Percentiles rank a stretch among this genome's conserved stretches.
Conservation (phyloP, 2,329 filamentous ascomycete species). For the Colletotrichum viniferum region DNA sequence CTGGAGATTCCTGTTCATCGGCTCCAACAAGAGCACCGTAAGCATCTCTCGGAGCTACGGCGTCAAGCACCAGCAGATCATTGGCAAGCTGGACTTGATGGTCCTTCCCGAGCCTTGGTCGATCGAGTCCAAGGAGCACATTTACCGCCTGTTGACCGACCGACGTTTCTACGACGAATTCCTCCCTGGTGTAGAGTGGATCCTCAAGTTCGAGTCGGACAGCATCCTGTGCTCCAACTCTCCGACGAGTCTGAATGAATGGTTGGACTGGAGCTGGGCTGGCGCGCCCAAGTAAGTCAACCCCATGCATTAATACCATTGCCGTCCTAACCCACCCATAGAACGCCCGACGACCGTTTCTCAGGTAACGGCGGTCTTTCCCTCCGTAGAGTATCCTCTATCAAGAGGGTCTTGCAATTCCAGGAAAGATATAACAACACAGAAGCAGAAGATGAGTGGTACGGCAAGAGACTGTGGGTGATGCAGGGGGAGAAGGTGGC, state of each 20-base stretch:
- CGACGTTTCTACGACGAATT: slow-evolving; percentile 57
- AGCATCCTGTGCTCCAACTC: slow-evolving; percentile 62
- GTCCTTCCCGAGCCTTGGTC: slow-evolving; percentile 52
- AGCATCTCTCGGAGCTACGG: slow-evolving; percentile 49
- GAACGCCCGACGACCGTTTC: slow-evolving; percentile 46
- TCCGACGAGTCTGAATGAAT: slow-evolving; percentile 54
- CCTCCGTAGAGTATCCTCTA: slow-evolving; percentile 55
- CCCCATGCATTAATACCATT: background rate
- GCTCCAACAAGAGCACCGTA: slow-evolving; percentile 51
- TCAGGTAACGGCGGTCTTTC: slow-evolving; percentile 60
- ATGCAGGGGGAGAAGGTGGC: slow-evolving; percentile 55
- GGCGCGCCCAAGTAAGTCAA: slow-evolving; percentile 50
- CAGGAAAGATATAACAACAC: slow-evolving; percentile 55
- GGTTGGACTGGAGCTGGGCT: slow-evolving; percentile 59
- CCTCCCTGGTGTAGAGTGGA: slow-evolving; percentile 54
- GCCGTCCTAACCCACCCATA: slow-evolving; percentile 22
- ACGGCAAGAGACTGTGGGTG: slow-evolving; percentile 50
- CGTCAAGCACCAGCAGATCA: slow-evolving; percentile 51
- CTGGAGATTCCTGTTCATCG: slow-evolving; percentile 61
- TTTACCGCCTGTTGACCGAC: slow-evolving; percentile 54
- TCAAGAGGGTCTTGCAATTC: slow-evolving; percentile 50
- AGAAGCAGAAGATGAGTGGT: slow-evolving; percentile 61
- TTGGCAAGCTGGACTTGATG: slow-evolving; percentile 57
- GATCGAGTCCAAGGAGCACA: slow-evolving; percentile 50
- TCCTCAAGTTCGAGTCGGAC: slow-evolving; percentile 60